These are phyloP conservation scores for Phytophthora tubulina DNA, from an alignment of 352 stramenopile genomes.

Conservation along the genomic window DNA sequence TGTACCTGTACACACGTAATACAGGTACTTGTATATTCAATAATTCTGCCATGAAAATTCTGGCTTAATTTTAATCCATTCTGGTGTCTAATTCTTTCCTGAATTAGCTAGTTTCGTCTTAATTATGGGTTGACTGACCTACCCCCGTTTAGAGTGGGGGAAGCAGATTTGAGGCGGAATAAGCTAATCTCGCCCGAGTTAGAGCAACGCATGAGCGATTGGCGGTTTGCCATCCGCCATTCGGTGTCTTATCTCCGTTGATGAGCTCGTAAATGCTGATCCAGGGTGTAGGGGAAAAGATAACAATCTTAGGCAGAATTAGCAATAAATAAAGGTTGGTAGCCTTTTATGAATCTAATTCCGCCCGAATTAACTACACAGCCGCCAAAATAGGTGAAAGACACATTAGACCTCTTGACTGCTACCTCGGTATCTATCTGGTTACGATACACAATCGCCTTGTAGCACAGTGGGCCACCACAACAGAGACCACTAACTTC, in stretches of 20 bases:
- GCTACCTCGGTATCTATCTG: no score
- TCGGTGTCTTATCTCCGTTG: neutral
- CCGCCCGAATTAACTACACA: neutral
- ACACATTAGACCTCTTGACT: no score
- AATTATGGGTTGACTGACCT: no score
- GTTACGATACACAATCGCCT: no score
- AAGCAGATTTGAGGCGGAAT: neutral
- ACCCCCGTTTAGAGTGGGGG: neutral
- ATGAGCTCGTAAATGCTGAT: neutral
- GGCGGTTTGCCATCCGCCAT: neutral
- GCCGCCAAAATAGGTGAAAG: no score
- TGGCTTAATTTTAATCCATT: neutral
- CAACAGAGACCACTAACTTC: no score
- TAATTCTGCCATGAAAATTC: neutral
- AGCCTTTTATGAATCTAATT: neutral
- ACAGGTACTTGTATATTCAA: neutral
- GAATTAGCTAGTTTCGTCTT: neutral
- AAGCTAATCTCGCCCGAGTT: neutral
- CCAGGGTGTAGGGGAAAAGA: neutral
- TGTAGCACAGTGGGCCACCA: no score
- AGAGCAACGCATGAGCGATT: neutral
- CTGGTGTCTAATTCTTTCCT: neutral
- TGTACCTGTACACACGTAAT: no score
- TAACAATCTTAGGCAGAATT: neutral
- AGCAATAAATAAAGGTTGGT: neutral